These are phyloP conservation scores for Dothidotthia symphoricarpi DNA, from an alignment of 2,329 filamentous ascomycete genomes.

Conservation along the genomic window DNA sequence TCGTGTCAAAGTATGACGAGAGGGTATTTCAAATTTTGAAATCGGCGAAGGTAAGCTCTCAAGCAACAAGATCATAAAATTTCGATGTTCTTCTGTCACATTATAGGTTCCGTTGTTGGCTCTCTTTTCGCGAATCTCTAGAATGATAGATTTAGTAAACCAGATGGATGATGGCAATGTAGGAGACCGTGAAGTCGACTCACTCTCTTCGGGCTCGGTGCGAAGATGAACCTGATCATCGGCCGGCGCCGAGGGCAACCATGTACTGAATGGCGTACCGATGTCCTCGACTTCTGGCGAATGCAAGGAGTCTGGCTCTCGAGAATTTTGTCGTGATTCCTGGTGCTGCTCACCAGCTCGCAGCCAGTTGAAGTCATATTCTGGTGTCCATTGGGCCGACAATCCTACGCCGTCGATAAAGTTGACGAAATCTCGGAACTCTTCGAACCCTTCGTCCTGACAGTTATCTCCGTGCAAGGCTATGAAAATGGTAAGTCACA, in stretches of 20 bases:
- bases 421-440: constrained; percentile 35
- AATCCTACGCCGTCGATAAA: constrained; percentile 36
- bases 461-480: constrained; percentile 10
- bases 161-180: not conserved
- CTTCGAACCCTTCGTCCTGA: constrained; percentile 28
- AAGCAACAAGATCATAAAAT: constrained; percentile 21
- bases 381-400: constrained; percentile 33
- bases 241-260: constrained; percentile 31
- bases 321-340: constrained; percentile 18
- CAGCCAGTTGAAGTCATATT: constrained; percentile 33
- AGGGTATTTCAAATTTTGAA: constrained; percentile 29
- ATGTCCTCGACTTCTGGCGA: constrained; percentile 29
- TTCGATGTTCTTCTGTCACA: constrained; percentile 29
- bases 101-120: constrained; percentile 22
- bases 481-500: constrained; percentile 2
- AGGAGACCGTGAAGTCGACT: not conserved
- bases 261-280: constrained; percentile 32
- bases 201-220: constrained; percentile 20
- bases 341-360: constrained; percentile 19
- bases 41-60: constrained; percentile 20
- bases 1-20: constrained; percentile 30
- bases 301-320: constrained; percentile 13
- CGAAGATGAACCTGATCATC: constrained; percentile 27
- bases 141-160: not conserved
- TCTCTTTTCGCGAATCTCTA: constrained; percentile 19